Percentiles rank a stretch among this genome's conserved stretches.
Evolutionary conservation across 768 basidiomycete genomes (phyloP).

Genomic region (Sarcomyxa edulis): DNA sequence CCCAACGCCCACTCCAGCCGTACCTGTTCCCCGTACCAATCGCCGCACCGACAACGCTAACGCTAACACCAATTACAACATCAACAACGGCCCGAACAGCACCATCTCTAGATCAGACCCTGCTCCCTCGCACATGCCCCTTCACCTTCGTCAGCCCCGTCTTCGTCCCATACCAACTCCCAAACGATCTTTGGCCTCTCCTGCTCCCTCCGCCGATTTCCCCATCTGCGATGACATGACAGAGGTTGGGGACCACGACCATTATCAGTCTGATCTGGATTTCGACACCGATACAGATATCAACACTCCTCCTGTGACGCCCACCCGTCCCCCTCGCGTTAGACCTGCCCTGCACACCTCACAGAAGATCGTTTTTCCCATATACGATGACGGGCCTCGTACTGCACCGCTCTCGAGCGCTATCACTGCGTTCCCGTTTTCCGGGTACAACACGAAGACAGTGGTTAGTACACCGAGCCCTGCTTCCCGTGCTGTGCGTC

Average conservation of each 20-base stretch:
- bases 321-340: too few relatives aligned
- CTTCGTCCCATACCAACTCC: slow-evolving; percentile 16
- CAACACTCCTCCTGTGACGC: too few relatives aligned
- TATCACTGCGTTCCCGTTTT: slow-evolving; percentile 34
- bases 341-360: too few relatives aligned
- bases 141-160: not conserved
- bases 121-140: slow-evolving; percentile 28
- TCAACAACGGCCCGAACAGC: slow-evolving; percentile 18
- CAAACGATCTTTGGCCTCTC: slow-evolving; percentile 27
- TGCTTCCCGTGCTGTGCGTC: slow-evolving; percentile 11
- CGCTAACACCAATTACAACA: slow-evolving; percentile 9
- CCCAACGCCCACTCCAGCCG: slow-evolving; percentile 21
- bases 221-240: too few relatives aligned
- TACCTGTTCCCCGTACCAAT: slow-evolving; percentile 39
- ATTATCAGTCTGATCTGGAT: too few relatives aligned
- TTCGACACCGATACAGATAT: too few relatives aligned
- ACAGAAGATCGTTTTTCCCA: slow-evolving; percentile 49
- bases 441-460: slow-evolving; percentile 12
- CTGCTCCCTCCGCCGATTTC: slow-evolving; percentile 15
- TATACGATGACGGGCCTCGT: slow-evolving; percentile 57
- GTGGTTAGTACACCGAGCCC: slow-evolving; percentile 12
- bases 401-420: slow-evolving; percentile 43
- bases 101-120: slow-evolving; percentile 51
- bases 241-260: slow-evolving; percentile 34
- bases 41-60: too few relatives aligned